Conservation (phyloP, 2,329 filamentous ascomycete genomes). For the Sarocladium strictum region DNA sequence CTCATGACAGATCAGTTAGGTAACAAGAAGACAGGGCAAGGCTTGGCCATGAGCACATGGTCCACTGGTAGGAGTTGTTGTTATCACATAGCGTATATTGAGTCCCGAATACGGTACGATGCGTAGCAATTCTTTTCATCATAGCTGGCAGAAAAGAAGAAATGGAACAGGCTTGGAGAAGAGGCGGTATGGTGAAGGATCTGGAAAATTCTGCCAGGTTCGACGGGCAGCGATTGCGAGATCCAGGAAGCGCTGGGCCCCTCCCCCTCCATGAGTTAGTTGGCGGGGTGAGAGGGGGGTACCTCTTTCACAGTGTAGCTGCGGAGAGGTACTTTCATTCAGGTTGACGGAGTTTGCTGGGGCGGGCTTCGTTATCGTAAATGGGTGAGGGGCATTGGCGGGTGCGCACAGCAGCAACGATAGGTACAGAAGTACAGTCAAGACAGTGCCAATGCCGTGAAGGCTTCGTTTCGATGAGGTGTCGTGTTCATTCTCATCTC, state of each 20-base stretch:
- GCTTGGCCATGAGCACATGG: not conserved
- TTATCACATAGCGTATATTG: conserved; percentile 1
- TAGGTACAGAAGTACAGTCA: too few species aligned
- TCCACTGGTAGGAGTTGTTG: conserved; percentile 1
- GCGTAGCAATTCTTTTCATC: too few species aligned
- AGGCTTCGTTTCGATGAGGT: too few species aligned
- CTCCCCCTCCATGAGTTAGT: not conserved
- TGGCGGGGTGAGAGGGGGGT: not conserved
- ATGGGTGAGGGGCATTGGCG: too few species aligned
- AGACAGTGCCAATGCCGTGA: too few species aligned
- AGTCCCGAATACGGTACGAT: not conserved
- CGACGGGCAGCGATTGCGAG: conserved; percentile 10
- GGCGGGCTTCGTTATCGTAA: too few species aligned
- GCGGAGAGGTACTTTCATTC: conserved; percentile 1
- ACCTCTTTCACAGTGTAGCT: not conserved
- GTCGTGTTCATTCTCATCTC: too few species aligned
- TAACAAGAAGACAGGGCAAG: not conserved
- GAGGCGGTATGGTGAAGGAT: conserved; percentile 9
- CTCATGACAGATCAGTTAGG: conserved; percentile 5
- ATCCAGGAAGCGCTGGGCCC: not conserved
- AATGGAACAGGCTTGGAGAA: not conserved
- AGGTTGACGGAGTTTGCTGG: too few species aligned
- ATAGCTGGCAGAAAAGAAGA: too few species aligned
- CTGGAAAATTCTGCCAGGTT: conserved; percentile 14
- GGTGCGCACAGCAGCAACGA: too few species aligned